Conservation (phyloP, 306 rosid species). For the Quercus suber region DNA sequence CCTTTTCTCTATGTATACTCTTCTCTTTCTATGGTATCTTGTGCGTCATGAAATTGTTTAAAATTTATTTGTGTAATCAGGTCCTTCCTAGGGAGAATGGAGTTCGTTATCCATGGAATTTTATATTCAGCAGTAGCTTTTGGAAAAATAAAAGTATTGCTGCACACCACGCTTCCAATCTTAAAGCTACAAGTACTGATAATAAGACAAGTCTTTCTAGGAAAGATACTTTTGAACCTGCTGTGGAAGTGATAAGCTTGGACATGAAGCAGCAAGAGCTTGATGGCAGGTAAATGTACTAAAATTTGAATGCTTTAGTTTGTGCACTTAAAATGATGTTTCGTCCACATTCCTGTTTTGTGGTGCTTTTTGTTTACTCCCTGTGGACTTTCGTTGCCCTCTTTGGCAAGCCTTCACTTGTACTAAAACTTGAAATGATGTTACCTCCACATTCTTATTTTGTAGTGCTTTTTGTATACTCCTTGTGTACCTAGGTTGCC, state of each 20-base stretch:
- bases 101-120: slow-evolving; percentile 68
- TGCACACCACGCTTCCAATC: slow-evolving; percentile 29
- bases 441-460: slow-evolving; percentile 13
- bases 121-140: slow-evolving; percentile 50
- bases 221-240: slow-evolving; percentile 34
- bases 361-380: neutral
- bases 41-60: slow-evolving; percentile 1
- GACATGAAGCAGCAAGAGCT: slow-evolving; percentile 97
- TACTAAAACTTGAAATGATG: slow-evolving; percentile 5
- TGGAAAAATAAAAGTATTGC: slow-evolving; percentile 46
- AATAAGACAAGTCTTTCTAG: slow-evolving; percentile 30
- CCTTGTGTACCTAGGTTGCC: neutral
- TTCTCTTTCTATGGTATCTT: neutral
- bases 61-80: slow-evolving; percentile 38
- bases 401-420: neutral
- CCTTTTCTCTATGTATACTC: neutral
- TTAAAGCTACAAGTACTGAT: slow-evolving; percentile 29
- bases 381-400: neutral
- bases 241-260: slow-evolving; percentile 70
- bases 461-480: neutral
- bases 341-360: slow-evolving; percentile 14
- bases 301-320: slow-evolving; percentile 15
- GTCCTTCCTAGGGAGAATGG: slow-evolving; percentile 91
- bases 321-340: slow-evolving; percentile 10
- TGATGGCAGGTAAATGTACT: slow-evolving; percentile 69